Evolutionary conservation across 2,329 filamentous ascomycete genomes (phyloP).

Genomic region (Immersiporthe knoxdaviesiana): DNA sequence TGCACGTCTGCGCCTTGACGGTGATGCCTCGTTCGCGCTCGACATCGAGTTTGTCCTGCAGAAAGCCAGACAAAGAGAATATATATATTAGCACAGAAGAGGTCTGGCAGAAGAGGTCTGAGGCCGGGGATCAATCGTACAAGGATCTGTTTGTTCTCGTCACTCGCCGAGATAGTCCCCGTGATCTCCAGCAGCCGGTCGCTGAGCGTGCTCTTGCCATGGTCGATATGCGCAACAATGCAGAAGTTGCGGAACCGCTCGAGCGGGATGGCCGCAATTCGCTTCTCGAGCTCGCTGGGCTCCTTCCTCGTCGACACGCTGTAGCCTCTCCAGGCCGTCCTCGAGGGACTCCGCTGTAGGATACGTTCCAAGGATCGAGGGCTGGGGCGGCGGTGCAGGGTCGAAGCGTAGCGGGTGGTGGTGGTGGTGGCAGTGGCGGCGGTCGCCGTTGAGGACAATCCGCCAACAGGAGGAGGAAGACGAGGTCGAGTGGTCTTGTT

Average conservation of each 20-base stretch:
- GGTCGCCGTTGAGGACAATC: not conserved
- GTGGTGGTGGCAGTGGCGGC: not conserved
- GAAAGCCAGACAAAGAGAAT: not conserved
- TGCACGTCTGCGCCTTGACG: constrained; percentile 98
- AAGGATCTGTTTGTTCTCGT: constrained; percentile 88
- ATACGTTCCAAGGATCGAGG: not conserved
- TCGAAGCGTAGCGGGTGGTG: not conserved
- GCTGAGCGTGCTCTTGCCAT: constrained; percentile 95
- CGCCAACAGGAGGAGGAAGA: not conserved
- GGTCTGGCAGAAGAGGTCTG: not conserved
- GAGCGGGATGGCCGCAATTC: constrained; percentile 76
- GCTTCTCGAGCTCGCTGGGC: constrained; percentile 52
- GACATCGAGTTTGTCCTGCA: constrained; percentile 89
- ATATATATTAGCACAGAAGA: constrained; percentile 8
- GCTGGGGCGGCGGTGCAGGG: not conserved
- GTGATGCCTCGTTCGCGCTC: constrained; percentile 96
- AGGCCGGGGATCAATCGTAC: constrained; percentile 36
- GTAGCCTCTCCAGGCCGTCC: constrained; percentile 22
- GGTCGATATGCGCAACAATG: constrained; percentile 97
- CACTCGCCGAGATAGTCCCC: constrained; percentile 83
- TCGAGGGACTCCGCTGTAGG: not conserved
- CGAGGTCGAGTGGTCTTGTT: not conserved
- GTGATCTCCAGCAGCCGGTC: constrained; percentile 93
- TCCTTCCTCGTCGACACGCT: constrained; percentile 31
- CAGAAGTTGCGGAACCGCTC: constrained; percentile 92